These are phyloP conservation scores for Botrytis galanthina DNA, from an alignment of 2,329 filamentous ascomycete species.

Conservation along the genomic window DNA sequence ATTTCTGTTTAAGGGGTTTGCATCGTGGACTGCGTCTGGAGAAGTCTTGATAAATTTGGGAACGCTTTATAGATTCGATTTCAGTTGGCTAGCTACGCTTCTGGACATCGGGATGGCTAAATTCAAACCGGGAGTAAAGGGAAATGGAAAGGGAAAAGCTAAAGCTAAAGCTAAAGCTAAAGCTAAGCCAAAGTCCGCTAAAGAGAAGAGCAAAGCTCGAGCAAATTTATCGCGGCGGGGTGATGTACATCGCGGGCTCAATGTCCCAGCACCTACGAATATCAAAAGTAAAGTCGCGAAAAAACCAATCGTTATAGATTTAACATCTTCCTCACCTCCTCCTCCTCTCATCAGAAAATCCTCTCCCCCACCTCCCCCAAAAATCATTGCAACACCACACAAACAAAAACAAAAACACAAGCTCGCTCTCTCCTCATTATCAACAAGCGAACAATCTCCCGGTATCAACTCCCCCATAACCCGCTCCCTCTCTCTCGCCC, in stretches of 20 bases:
- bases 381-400: background rate
- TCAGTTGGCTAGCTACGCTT: background rate
- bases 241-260: background rate
- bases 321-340: constrained; percentile 4
- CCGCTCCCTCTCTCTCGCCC: background rate
- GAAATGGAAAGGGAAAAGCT: background rate
- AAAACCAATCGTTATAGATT: background rate
- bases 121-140: background rate
- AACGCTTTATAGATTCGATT: background rate
- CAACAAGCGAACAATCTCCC: background rate
- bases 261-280: background rate
- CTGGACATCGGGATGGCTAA: background rate
- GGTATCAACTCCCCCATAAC: background rate
- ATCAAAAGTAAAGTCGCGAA: background rate
- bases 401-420: background rate
- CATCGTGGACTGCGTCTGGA: background rate
- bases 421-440: background rate
- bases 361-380: background rate
- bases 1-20: background rate
- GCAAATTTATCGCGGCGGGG: background rate
- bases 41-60: background rate
- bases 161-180: background rate
- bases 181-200: background rate
- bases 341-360: no score
- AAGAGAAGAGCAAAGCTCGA: background rate